phyloP scores from a whole-genome alignment of 164 flowering plant genomes.

The Echeveria elegans region DNA sequence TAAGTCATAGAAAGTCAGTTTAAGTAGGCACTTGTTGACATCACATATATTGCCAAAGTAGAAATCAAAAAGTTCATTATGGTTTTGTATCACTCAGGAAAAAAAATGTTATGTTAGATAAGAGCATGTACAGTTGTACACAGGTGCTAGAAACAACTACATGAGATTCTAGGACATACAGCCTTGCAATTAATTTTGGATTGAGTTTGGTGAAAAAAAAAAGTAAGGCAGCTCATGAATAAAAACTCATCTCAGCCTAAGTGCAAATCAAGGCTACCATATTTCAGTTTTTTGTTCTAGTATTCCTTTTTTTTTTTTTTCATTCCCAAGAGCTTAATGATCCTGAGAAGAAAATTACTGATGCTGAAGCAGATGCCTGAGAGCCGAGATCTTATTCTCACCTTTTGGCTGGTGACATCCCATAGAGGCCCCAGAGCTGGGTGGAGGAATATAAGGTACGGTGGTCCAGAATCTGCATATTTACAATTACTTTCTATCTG shows the following conservation, averaged over 20 bases:
- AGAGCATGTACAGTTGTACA: too few species aligned
- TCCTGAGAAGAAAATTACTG: neutral
- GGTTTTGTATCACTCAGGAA: too few species aligned
- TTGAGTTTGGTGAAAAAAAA: neutral
- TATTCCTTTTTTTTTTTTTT: neutral
- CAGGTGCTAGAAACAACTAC: too few species aligned
- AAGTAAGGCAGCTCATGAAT: neutral
- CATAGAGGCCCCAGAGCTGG: conserved; percentile 96
- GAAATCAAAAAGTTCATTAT: neutral
- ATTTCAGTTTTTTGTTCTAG: neutral
- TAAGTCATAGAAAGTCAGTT: neutral
- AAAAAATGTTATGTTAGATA: neutral
- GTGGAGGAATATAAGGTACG: conserved; percentile 77
- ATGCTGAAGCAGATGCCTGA: neutral
- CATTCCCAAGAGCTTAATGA: too few species aligned
- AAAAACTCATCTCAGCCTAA: neutral
- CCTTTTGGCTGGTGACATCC: conserved; percentile 92
- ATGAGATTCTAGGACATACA: too few species aligned
- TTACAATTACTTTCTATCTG: conserved; percentile 64
- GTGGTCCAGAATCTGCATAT: conserved; percentile 70
- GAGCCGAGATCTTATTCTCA: conserved; percentile 14
- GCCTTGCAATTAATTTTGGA: neutral
- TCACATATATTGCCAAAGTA: neutral
- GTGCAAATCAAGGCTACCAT: neutral
- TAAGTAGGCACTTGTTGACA: neutral